phyloP scores from a whole-genome alignment of 2,329 filamentous ascomycete genomes.

The Ophiosphaerella herpotricha region DNA sequence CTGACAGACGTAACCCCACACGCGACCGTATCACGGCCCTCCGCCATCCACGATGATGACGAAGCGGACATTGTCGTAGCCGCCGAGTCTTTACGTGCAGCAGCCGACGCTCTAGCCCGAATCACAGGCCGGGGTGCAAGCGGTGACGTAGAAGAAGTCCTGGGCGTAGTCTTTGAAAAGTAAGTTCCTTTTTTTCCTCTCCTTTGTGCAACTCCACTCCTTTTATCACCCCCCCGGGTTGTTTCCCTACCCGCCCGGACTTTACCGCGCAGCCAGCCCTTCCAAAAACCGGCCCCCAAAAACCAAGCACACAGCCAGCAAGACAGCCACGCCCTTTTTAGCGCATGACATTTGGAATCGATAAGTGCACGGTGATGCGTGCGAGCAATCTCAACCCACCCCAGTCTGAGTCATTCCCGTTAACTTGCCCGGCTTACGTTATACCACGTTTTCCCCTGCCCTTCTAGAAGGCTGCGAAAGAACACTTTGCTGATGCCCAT shows the following conservation, averaged over 20 bases:
- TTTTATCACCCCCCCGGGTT: constrained; percentile 2
- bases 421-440: constrained; percentile 9
- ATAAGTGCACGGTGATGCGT: constrained; percentile 7
- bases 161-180: constrained; percentile 98
- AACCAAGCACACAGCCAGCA: constrained; percentile 2
- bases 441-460: constrained; percentile 4
- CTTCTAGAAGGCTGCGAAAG: constrained; percentile 4
- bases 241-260: background rate
- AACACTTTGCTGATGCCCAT: constrained; percentile 1
- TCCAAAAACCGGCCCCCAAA: constrained; percentile 7
- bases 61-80: constrained; percentile 86
- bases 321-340: constrained; percentile 29
- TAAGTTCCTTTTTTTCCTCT: constrained; percentile 53
- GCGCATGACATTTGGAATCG: constrained; percentile 18
- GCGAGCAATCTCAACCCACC: constrained; percentile 1
- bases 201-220: background rate
- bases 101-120: constrained; percentile 58
- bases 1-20: constrained; percentile 58
- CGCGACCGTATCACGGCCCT: constrained; percentile 6
- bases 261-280: background rate
- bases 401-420: background rate
- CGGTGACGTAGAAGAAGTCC: constrained; percentile 91
- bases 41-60: constrained; percentile 18
- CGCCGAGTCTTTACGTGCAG: constrained; percentile 79
- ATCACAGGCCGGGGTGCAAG: constrained; percentile 86